A percentile compares a stretch with the other conserved stretches of the same genome.
phyloP scores from a whole-genome alignment of 306 rosid genomes.

The Dalbergia oliveri region DNA sequence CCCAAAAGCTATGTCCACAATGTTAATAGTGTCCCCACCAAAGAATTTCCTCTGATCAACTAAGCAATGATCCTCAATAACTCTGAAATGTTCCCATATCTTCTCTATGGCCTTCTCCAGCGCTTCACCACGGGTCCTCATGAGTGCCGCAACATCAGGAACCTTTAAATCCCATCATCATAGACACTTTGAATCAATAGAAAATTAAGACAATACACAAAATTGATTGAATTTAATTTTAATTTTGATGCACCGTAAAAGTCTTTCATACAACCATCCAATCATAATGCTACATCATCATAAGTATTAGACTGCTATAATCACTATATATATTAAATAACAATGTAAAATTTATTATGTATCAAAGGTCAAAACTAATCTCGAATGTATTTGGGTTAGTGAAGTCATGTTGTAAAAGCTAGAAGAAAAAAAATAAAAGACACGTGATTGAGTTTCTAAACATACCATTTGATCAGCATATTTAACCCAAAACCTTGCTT shows the following conservation, averaged over 20 bases:
- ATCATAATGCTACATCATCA: too few relatives aligned
- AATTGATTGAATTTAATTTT: background rate
- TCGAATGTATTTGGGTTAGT: background rate
- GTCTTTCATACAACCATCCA: too few relatives aligned
- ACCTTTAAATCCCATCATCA: background rate
- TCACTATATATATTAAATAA: too few relatives aligned
- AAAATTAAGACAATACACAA: background rate
- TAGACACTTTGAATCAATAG: slow-evolving; percentile 8
- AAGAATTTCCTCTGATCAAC: slow-evolving; percentile 32
- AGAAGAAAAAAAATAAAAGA: too few relatives aligned
- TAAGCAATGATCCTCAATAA: slow-evolving; percentile 45
- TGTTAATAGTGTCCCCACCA: slow-evolving; percentile 49
- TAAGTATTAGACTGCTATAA: too few relatives aligned
- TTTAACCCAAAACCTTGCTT: slow-evolving; percentile 60
- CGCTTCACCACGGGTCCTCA: background rate
- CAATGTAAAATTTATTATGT: too few relatives aligned
- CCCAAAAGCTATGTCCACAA: slow-evolving; percentile 56
- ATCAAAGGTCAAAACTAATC: too few relatives aligned
- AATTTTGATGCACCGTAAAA: too few relatives aligned
- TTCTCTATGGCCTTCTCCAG: slow-evolving; percentile 37
- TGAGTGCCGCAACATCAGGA: background rate
- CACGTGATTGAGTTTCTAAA: background rate
- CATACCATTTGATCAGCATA: slow-evolving; percentile 45
- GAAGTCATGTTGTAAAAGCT: background rate
- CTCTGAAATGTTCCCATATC: slow-evolving; percentile 29